phyloP scores from a whole-genome alignment of 345 rosid species.

The Eucalyptus lansdowneana region DNA sequence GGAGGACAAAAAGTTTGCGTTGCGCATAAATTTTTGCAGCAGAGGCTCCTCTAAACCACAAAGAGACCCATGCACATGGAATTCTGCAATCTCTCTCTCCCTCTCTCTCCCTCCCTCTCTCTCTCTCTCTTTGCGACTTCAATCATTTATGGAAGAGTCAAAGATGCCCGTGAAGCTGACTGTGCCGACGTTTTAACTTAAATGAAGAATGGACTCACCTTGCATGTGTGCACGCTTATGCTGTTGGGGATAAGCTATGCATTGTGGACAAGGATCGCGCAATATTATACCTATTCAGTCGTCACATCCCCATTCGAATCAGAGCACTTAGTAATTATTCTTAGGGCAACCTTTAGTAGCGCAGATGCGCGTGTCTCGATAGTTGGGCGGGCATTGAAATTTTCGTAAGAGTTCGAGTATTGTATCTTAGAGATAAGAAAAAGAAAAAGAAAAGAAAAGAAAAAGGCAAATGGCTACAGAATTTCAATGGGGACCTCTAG shows the following conservation, averaged over 20 bases:
- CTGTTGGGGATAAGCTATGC: neutral
- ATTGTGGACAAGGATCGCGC: neutral
- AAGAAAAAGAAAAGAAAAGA: neutral
- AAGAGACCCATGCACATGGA: neutral
- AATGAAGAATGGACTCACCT: neutral
- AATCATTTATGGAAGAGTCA: slow-evolving; percentile 9
- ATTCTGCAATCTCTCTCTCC: neutral
- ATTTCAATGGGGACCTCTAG: neutral
- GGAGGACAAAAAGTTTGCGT: neutral
- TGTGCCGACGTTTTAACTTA: neutral
- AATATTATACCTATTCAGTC: neutral
- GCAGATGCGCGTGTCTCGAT: neutral
- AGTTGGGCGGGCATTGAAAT: neutral
- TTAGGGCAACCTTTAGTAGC: neutral
- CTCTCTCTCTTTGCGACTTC: neutral
- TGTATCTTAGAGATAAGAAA: neutral
- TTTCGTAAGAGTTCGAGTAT: neutral
- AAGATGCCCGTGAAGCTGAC: slow-evolving; percentile 14
- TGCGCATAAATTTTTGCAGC: neutral
- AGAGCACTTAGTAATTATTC: neutral
- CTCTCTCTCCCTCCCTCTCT: neutral
- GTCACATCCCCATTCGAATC: neutral
- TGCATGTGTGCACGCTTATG: neutral
- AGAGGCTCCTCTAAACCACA: neutral
- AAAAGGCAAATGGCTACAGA: neutral